phyloP scores from a whole-genome alignment of 2,329 filamentous ascomycete species.

The Geoglossum cookeanum region DNA sequence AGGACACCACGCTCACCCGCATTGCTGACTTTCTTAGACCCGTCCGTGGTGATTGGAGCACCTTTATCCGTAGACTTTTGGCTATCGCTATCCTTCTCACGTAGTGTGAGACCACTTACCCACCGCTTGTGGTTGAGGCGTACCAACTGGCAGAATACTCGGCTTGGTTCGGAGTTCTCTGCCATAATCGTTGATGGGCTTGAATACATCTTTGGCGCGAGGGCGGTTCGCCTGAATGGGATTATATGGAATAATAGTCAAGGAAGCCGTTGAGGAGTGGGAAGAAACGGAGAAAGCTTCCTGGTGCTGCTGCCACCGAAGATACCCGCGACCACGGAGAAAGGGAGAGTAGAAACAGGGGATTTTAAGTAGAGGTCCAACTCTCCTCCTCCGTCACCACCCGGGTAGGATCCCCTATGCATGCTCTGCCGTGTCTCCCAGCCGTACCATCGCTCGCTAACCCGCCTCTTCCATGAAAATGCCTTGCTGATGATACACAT shows the following conservation, averaged over 20 bases:
- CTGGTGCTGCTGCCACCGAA: not conserved
- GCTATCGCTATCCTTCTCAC: not conserved
- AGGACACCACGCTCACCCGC: not conserved
- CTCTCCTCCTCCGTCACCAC: not conserved
- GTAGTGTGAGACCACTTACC: not conserved
- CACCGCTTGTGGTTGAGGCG: not conserved
- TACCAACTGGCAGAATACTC: not conserved
- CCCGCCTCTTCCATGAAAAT: not conserved
- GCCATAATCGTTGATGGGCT: too few relatives aligned
- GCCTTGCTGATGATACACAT: not conserved
- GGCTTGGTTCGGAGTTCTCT: not conserved
- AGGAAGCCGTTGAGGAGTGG: not conserved
- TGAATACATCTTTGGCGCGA: too few relatives aligned
- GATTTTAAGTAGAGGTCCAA: too few relatives aligned
- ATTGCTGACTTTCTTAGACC: not conserved
- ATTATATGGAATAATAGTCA: not conserved
- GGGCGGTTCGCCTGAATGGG: not conserved
- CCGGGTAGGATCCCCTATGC: not conserved
- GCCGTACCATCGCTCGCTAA: not conserved
- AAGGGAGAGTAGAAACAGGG: too few relatives aligned
- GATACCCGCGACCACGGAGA: not conserved
- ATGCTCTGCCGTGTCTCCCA: not conserved
- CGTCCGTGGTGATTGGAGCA: not conserved
- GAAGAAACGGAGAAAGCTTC: not conserved
- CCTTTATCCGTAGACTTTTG: too few relatives aligned